Evolutionary conservation across 176 grass and related monocot genomes (phyloP).

Genomic region (Phoenix dactylifera): DNA sequence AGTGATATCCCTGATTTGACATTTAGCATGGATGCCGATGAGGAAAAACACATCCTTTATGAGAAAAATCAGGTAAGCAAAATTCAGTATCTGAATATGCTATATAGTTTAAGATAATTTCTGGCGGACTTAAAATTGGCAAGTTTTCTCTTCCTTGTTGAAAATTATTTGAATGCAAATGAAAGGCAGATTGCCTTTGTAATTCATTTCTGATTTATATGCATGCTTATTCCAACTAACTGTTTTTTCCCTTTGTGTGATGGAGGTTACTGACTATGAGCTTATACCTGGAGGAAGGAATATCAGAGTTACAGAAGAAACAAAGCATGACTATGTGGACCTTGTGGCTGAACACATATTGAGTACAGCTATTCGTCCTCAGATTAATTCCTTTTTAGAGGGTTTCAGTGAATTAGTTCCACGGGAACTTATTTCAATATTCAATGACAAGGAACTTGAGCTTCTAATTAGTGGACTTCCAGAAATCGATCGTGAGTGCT

Average conservation of each 20-base stretch:
- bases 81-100: no score
- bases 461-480: slow-evolving; percentile 77
- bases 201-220: no score
- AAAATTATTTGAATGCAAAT: no score
- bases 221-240: neutral
- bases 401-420: slow-evolving; percentile 74
- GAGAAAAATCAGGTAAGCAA: slow-evolving; percentile 66
- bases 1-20: slow-evolving; percentile 71
- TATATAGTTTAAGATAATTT: no score
- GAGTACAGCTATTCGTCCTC: slow-evolving; percentile 71
- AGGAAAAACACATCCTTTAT: slow-evolving; percentile 89
- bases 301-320: slow-evolving; percentile 71
- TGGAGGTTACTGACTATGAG: slow-evolving; percentile 77
- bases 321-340: slow-evolving; percentile 85
- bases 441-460: slow-evolving; percentile 84
- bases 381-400: slow-evolving; percentile 72
- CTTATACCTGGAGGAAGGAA: slow-evolving; percentile 71
- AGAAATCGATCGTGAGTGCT: slow-evolving; percentile 71
- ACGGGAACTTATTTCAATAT: slow-evolving; percentile 57
- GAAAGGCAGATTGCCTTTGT: no score
- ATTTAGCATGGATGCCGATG: slow-evolving; percentile 80
- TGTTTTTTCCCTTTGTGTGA: neutral
- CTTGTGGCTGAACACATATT: slow-evolving; percentile 79
- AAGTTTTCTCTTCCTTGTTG: no score
- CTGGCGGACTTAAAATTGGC: no score